Percentiles rank a stretch among this genome's conserved stretches.
Evolutionary conservation across 495 filamentous ascomycete species (phyloP).

Genomic region (Bacidia gigantensis): DNA sequence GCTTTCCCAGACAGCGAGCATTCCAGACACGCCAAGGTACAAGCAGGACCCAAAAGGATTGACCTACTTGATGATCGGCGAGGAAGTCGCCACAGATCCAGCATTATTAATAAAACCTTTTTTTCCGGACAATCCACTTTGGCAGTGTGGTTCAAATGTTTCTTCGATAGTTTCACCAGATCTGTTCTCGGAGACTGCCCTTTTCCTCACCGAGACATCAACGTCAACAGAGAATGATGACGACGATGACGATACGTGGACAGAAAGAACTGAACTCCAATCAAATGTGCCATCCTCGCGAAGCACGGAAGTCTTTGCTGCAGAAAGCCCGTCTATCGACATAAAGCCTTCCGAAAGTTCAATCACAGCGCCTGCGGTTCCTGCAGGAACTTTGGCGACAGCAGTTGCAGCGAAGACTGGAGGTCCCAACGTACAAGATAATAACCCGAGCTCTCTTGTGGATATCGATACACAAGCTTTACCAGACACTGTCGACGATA

Average conservation of each 20-base stretch:
- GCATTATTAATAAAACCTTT: not conserved
- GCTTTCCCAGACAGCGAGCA: not conserved
- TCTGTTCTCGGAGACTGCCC: no score
- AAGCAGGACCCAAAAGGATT: not conserved
- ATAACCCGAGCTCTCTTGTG: no score
- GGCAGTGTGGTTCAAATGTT: not conserved
- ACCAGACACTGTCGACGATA: no score
- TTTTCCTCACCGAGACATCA: constrained; percentile 2
- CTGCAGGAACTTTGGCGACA: not conserved
- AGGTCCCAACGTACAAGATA: no score
- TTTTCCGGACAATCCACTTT: not conserved
- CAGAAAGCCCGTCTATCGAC: not conserved
- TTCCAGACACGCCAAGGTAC: not conserved
- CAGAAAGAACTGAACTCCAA: not conserved
- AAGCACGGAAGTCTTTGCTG: no score
- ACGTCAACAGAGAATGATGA: constrained; percentile 2
- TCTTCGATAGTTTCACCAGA: not conserved
- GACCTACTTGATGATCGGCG: not conserved
- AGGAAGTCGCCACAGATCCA: not conserved
- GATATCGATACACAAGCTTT: no score
- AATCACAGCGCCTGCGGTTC: not conserved
- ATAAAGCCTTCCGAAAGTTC: no score
- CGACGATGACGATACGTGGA: not conserved
- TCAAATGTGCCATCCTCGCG: not conserved
- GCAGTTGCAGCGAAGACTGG: not conserved